Evolutionary conservation across 2,329 filamentous ascomycete species (phyloP), one percentile per base, ranked within the genome.

Genomic region (Dryadomyces quercivorus): DNA sequence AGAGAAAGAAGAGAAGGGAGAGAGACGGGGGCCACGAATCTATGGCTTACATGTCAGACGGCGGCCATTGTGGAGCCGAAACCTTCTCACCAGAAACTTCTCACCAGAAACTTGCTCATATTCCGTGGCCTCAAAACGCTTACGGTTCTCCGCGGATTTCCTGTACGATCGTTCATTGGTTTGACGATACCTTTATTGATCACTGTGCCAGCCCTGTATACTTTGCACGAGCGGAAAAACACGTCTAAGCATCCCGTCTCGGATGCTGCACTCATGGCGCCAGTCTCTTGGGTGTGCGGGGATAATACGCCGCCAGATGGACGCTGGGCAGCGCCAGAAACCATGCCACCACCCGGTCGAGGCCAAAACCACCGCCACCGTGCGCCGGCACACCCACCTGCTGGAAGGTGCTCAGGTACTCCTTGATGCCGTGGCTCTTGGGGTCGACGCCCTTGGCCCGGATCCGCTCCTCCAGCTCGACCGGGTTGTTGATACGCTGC

Each of bases 321-420:
- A 82, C 78, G 62, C 74, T 80, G 2, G 78, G 78, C 60, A 82
- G 64, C 59, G 73, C 73, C 58, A 82, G 65, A 63, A 75, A 82
- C 73, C 76, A 82, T 12, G 79, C 77, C 47, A 95, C 83, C 55
- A 95, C 85, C 65, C 90, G 84, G 72, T 95, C 90, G 47, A 95
- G 75, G 52, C 91, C 90, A 61, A 95, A 91, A 68, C 89, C 90
- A 63, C 88, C 89, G 59, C 89, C 89, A 46, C 88, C 90, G 65
- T 95, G 90, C 2, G 90, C 88, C 31, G 91, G 90, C 26, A 88
- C 86, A 61, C 88, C 90, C 67, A 84, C 92, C 64, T 83, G 82
- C 51, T 70, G 69, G 73, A 95, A 95, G 31, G 84, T 85, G 63
- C 86, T 82, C 57, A 95, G 80, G 67, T 95, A 95, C 60, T 95